These are phyloP conservation scores for Talaromyces trachyspermus DNA, from an alignment of 495 filamentous ascomycete genomes.

Conservation along the genomic window DNA sequence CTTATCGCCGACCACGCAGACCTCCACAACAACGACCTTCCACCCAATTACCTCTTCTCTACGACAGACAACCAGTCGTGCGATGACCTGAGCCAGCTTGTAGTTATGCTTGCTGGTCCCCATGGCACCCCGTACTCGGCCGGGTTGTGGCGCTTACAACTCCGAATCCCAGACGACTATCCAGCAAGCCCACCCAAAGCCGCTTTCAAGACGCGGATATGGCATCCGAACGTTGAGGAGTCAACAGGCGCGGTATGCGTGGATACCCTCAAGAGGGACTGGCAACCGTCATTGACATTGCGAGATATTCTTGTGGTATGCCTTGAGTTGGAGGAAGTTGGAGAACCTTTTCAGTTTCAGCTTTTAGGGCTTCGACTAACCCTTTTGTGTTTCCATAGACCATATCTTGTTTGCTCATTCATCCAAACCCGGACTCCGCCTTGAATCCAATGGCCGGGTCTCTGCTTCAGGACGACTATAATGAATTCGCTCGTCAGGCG, in stretches of 20 bases:
- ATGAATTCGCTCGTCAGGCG: constrained; percentile 52
- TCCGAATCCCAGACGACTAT: constrained; percentile 59
- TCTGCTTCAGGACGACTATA: constrained; percentile 56
- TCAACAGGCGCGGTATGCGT: constrained; percentile 60
- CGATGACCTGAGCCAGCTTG: constrained; percentile 56
- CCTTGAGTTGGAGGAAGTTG: constrained; percentile 1
- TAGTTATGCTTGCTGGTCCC: constrained; percentile 54
- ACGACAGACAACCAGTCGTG: constrained; percentile 19
- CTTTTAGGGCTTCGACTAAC: too few relatives aligned
- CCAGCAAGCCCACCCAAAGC: constrained; percentile 60
- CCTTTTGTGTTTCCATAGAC: too few relatives aligned
- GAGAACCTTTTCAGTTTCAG: neutral
- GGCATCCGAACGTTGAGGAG: constrained; percentile 69
- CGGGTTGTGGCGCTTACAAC: constrained; percentile 54
- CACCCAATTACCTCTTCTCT: constrained; percentile 62
- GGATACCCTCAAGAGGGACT: constrained; percentile 66
- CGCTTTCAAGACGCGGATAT: constrained; percentile 59
- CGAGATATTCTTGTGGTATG: constrained; percentile 55
- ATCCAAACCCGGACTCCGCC: constrained; percentile 65
- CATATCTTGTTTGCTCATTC: constrained; percentile 63
- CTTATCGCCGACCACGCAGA: constrained; percentile 58
- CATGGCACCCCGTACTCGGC: constrained; percentile 55
- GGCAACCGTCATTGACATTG: constrained; percentile 52
- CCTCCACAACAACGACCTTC: constrained; percentile 49
- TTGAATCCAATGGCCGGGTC: constrained; percentile 59